Evolutionary conservation across 2,329 filamentous ascomycete genomes (phyloP).

Genomic region (Emergomyces africanus): DNA sequence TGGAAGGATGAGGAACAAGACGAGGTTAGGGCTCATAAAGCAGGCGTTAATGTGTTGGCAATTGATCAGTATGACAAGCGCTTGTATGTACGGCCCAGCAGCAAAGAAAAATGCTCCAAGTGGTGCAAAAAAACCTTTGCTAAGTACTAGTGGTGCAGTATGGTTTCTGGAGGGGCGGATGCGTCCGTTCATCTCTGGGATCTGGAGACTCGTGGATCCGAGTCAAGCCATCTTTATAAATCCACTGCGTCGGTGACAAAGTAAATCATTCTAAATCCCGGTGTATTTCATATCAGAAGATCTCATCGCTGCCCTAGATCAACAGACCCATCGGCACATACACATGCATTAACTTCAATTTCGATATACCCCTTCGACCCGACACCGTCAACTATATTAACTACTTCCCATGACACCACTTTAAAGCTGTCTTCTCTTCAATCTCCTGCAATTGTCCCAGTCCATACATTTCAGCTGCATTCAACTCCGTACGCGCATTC

Average conservation of each 20-base stretch:
- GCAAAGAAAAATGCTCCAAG: not conserved
- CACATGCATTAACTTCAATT: slow-evolving; percentile 33
- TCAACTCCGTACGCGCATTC: slow-evolving; percentile 50
- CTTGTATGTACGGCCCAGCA: slow-evolving; percentile 39
- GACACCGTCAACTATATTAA: slow-evolving; percentile 33
- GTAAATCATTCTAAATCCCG: slow-evolving; percentile 7
- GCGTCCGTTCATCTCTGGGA: slow-evolving; percentile 80
- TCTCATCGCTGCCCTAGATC: slow-evolving; percentile 10
- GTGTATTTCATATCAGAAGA: not conserved
- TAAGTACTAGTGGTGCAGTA: slow-evolving; percentile 30
- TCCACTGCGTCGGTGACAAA: slow-evolving; percentile 38
- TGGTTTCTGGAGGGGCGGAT: slow-evolving; percentile 77
- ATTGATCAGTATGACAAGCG: slow-evolving; percentile 72
- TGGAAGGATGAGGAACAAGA: slow-evolving; percentile 14
- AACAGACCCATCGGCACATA: slow-evolving; percentile 28
- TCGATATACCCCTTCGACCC: slow-evolving; percentile 39
- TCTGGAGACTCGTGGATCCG: slow-evolving; percentile 48
- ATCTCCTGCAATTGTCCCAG: slow-evolving; percentile 27
- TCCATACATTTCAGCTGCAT: slow-evolving; percentile 35
- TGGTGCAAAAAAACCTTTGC: not conserved
- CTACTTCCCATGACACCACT: slow-evolving; percentile 34
- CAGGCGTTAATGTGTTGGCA: slow-evolving; percentile 66
- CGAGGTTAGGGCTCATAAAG: slow-evolving; percentile 48
- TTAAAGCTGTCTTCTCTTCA: slow-evolving; percentile 32
- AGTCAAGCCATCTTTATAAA: slow-evolving; percentile 38